Base-by-base conservation (phyloP, 768 basidiomycete genomes). In the Amanita phalloides region DNA sequence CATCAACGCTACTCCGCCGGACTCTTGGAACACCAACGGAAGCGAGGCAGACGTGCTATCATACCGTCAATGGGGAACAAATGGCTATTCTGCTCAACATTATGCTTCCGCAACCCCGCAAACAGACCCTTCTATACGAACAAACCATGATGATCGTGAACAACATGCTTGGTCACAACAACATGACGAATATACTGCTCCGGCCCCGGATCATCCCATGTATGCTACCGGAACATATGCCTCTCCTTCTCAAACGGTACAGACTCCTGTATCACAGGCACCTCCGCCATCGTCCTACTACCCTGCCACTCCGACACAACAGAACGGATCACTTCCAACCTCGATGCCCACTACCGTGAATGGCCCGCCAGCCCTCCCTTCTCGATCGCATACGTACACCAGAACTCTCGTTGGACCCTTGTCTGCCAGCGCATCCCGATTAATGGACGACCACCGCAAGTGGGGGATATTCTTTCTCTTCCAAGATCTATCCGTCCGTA, bases 381-480 rank as follows among this genome's bases (percentile, higher is more conserved):
- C 35, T 17, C 35, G 37, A 26, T 74, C 82, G 51, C 77, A 86
- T 57, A 73, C 81, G 4, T 92, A 89, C 66, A 89, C 89, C 9
- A 79, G 91, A 48, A 93, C 92, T 1, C 78, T 96, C 6, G 90
- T 96, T 53, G 94, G 94, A 7, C 88, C 91, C 1, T 74, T 95
- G 13, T 86, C 86, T 14, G 82, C 90, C 28, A 89, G 90, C 62
- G 93, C 90, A 13, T 86, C 85, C 64, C 81, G 85, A 46, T 73
- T 96, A 47, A 69, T 81, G 52, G 92, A 95, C 62, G 88, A 91
- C 61, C 81, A 92, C 65, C 84, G 86, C 55, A 82, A 84, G 55
- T 76, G 79, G 47, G 94, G 93, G 6, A 85, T 96, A 56, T 97
- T 91, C 67, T 97, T 96, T 71, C 82, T 96, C 55, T 91, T 94